Conservation (phyloP, 1,139 yeast species). For the Magnusiomyces fungicola region DNA sequence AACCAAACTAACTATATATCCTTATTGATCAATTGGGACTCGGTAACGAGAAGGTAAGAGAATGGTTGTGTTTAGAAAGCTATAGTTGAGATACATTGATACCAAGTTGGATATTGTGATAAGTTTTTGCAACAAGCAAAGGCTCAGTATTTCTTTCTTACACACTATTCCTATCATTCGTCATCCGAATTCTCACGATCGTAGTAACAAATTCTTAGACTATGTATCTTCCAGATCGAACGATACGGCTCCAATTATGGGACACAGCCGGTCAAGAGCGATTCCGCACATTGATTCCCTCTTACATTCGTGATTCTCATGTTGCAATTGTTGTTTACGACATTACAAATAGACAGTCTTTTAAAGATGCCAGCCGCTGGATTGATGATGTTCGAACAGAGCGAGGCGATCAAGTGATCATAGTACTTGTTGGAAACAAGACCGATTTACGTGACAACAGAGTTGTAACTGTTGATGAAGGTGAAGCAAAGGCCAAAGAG, state of each 20-base stretch:
- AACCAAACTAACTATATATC: neutral
- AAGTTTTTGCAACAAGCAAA: too few relatives aligned
- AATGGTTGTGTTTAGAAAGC: too few relatives aligned
- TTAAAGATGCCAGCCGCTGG: constrained; percentile 73
- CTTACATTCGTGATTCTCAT: constrained; percentile 91
- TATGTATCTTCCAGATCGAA: constrained; percentile 70
- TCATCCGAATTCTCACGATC: too few relatives aligned
- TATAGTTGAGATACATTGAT: too few relatives aligned
- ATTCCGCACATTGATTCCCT: constrained; percentile 87
- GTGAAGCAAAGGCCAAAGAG: constrained; percentile 67
- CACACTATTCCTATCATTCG: too few relatives aligned
- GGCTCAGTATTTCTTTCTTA: too few relatives aligned
- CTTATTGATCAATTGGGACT: too few relatives aligned
- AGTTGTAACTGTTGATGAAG: constrained; percentile 75
- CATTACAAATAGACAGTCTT: constrained; percentile 70
- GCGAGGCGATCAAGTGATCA: constrained; percentile 61
- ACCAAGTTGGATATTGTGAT: too few relatives aligned
- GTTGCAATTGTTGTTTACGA: constrained; percentile 96
- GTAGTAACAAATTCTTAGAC: too few relatives aligned
- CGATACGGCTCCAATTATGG: constrained; percentile 76
- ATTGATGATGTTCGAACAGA: constrained; percentile 74
- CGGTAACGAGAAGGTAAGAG: too few relatives aligned
- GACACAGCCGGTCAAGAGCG: constrained; percentile 99
- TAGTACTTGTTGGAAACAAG: constrained; percentile 75
- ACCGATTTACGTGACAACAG: constrained; percentile 60